These are phyloP conservation scores for Aspergillus sergii DNA, from an alignment of 2,329 filamentous ascomycete genomes.

Conservation along the genomic window DNA sequence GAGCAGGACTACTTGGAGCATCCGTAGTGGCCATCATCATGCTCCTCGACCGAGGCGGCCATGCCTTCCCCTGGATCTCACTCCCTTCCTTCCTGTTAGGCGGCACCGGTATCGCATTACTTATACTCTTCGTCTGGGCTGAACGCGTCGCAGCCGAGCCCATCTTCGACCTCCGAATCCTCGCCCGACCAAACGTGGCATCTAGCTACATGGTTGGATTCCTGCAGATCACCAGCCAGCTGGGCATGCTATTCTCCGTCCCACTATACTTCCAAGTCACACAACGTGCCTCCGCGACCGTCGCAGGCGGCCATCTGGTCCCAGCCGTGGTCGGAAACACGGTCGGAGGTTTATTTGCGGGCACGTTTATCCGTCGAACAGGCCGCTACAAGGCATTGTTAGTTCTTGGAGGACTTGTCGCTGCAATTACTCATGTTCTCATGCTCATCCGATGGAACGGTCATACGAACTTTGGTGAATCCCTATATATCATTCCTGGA, in stretches of 20 bases:
- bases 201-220: conserved; percentile 46
- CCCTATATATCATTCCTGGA: conserved; percentile 62
- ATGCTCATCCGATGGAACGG: conserved; percentile 63
- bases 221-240: conserved; percentile 60
- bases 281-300: conserved; percentile 57
- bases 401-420: conserved; percentile 53
- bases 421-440: conserved; percentile 55
- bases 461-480: conserved; percentile 57
- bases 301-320: conserved; percentile 63
- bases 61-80: conserved; percentile 39
- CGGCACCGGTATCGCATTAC: conserved; percentile 14
- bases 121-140: conserved; percentile 31
- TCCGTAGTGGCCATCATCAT: conserved; percentile 50
- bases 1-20: conserved; percentile 50
- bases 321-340: conserved; percentile 71
- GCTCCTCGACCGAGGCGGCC: conserved; percentile 53
- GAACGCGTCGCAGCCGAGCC: conserved; percentile 39
- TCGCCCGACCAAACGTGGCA: conserved; percentile 33
- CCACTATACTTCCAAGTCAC: conserved; percentile 73
- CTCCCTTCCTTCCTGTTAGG: conserved; percentile 21
- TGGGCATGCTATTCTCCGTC: conserved; percentile 65
- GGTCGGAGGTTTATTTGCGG: conserved; percentile 62
- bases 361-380: conserved; percentile 59
- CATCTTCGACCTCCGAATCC: conserved; percentile 39
- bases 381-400: conserved; percentile 62